Percentiles rank a stretch among this genome's conserved stretches.
phyloP scores from a whole-genome alignment of 2,329 filamentous ascomycete genomes.

The Aspergillus brunneoviolaceus region DNA sequence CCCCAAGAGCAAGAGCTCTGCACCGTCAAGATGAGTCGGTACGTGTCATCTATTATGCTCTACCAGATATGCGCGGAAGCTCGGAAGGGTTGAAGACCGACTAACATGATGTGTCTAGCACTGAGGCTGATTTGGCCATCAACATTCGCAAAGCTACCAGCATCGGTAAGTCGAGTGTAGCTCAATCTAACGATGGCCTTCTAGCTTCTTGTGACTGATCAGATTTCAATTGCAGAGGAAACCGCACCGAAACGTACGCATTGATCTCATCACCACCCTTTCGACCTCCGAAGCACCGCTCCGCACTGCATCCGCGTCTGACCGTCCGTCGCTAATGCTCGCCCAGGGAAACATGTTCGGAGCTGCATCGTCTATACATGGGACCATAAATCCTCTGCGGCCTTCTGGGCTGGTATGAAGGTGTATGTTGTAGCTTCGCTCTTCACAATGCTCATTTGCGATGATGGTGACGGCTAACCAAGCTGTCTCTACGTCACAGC shows the following conservation, averaged over 20 bases:
- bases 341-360: slow-evolving; percentile 83
- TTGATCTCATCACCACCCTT: slow-evolving; percentile 4
- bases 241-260: slow-evolving; percentile 64
- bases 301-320: neutral
- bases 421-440: slow-evolving; percentile 63
- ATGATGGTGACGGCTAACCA: neutral
- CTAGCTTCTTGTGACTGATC: slow-evolving; percentile 19
- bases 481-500: slow-evolving; percentile 46
- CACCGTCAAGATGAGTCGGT: slow-evolving; percentile 64
- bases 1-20: slow-evolving; percentile 23
- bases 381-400: slow-evolving; percentile 93
- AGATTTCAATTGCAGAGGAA: slow-evolving; percentile 50
- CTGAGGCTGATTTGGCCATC: slow-evolving; percentile 64
- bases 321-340: neutral
- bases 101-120: slow-evolving; percentile 37
- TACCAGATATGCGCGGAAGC: neutral
- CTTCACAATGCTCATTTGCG: neutral
- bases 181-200: neutral
- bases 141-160: slow-evolving; percentile 68
- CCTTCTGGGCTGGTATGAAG: slow-evolving; percentile 98
- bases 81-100: neutral
- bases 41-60: slow-evolving; percentile 22
- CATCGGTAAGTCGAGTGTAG: slow-evolving; percentile 48
- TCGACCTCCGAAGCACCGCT: slow-evolving; percentile 6
- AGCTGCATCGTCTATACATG: slow-evolving; percentile 98